Evolutionary conservation across 352 stramenopile species (phyloP).

Genomic region (Phytophthora gonapodyides): DNA sequence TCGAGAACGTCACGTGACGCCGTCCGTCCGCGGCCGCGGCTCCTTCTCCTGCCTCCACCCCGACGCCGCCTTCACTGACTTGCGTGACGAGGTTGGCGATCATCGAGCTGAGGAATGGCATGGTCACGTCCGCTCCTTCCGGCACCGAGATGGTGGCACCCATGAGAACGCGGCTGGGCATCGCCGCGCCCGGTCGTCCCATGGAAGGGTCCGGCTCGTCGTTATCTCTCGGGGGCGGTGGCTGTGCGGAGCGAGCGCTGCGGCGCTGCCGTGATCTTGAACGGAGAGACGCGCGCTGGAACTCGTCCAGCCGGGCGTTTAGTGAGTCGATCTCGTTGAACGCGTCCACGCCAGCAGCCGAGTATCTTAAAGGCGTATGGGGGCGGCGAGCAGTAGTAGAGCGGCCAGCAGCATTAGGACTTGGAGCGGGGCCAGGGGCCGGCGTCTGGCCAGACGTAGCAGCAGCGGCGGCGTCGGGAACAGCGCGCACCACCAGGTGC

Average conservation of each 20-base stretch:
- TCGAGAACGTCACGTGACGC: slow-evolving; percentile 26
- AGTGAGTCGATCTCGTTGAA: slow-evolving; percentile 14
- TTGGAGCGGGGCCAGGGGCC: slow-evolving; percentile 13
- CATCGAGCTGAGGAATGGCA: slow-evolving; percentile 86
- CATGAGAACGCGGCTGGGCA: slow-evolving; percentile 62
- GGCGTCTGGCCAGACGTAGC: slow-evolving; percentile 22
- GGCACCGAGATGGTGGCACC: slow-evolving; percentile 75
- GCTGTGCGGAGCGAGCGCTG: slow-evolving; percentile 8
- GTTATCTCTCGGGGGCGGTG: slow-evolving; percentile 45
- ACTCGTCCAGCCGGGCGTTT: slow-evolving; percentile 21
- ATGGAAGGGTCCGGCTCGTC: slow-evolving; percentile 75
- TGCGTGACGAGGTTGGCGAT: slow-evolving; percentile 79
- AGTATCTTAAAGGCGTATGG: not conserved
- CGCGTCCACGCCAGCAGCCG: not conserved
- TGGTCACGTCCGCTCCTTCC: slow-evolving; percentile 64
- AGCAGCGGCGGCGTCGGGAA: slow-evolving; percentile 30
- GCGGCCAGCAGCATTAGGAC: not conserved
- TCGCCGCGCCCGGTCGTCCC: slow-evolving; percentile 6
- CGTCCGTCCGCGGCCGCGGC: slow-evolving; percentile 8
- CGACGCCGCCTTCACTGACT: slow-evolving; percentile 30
- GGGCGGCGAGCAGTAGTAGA: not conserved
- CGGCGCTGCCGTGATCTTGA: slow-evolving; percentile 20
- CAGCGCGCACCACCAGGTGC: slow-evolving; percentile 74
- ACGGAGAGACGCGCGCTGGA: slow-evolving; percentile 17
- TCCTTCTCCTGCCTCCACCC: slow-evolving; percentile 10